A percentile compares a stretch with the other conserved stretches of the same genome.
phyloP scores from a whole-genome alignment of 2,329 filamentous ascomycete species.

The Aspergillus ochraceus region DNA sequence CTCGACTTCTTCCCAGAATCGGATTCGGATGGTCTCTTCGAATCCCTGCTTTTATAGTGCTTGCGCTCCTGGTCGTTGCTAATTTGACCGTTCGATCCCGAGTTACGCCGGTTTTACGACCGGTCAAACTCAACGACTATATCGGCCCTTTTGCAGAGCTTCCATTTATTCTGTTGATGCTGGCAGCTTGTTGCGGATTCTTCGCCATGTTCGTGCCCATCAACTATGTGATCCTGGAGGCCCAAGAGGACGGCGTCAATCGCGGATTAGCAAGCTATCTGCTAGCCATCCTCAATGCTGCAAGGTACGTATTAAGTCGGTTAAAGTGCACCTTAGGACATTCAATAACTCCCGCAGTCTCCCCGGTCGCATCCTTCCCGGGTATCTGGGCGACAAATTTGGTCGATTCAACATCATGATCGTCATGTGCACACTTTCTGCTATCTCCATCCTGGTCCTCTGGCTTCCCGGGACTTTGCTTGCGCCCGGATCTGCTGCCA shows the following conservation, averaged over 20 bases:
- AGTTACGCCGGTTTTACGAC: slow-evolving; percentile 21
- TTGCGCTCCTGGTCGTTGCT: slow-evolving; percentile 57
- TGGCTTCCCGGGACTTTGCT: slow-evolving; percentile 44
- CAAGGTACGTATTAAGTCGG: not conserved
- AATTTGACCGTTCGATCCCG: slow-evolving; percentile 53
- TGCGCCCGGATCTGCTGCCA: slow-evolving; percentile 49
- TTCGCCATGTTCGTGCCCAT: slow-evolving; percentile 61
- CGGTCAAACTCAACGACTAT: not conserved
- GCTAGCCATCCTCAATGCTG: not conserved
- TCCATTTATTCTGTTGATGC: slow-evolving; percentile 45
- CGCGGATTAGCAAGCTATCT: slow-evolving; percentile 3
- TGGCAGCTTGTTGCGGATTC: slow-evolving; percentile 57
- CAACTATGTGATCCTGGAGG: slow-evolving; percentile 51
- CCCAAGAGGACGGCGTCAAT: slow-evolving; percentile 51
- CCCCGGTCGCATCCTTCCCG: slow-evolving; percentile 58
- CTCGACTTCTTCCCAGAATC: slow-evolving; percentile 51
- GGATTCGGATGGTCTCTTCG: slow-evolving; percentile 60
- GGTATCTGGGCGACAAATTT: slow-evolving; percentile 54
- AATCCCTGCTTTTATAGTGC: slow-evolving; percentile 58
- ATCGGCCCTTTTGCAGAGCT: slow-evolving; percentile 49
- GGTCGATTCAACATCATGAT: slow-evolving; percentile 31
- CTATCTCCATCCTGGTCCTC: slow-evolving; percentile 52
- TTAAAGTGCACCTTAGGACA: not conserved
- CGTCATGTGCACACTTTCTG: slow-evolving; percentile 40
- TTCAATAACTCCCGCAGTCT: slow-evolving; percentile 36